phyloP scores from a whole-genome alignment of 805 yeast species.

The Candida succiphila region DNA sequence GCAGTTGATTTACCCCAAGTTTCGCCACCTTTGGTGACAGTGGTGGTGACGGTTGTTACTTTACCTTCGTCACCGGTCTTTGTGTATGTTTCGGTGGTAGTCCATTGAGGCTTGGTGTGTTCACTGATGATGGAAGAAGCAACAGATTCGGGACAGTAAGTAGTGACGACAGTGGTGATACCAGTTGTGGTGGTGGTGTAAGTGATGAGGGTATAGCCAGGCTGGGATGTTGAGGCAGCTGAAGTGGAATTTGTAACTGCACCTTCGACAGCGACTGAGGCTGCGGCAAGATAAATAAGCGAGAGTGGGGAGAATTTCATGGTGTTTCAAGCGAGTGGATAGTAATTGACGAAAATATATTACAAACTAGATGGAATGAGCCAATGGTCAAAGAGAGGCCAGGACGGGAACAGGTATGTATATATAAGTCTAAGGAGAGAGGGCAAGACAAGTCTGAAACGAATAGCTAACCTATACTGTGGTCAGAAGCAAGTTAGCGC shows the following conservation, averaged over 20 bases:
- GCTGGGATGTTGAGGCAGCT: constrained; percentile 5
- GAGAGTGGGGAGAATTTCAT: too few species aligned
- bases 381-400: too few species aligned
- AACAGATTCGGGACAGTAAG: constrained; percentile 2
- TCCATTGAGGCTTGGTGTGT: background rate
- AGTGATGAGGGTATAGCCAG: constrained; percentile 20
- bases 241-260: constrained; percentile 7
- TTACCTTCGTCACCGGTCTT: constrained; percentile 9
- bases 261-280: background rate
- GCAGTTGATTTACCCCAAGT: constrained; percentile 2
- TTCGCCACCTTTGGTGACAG: constrained; percentile 30
- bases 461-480: too few species aligned
- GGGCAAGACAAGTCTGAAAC: too few species aligned
- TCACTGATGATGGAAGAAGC: constrained; percentile 1
- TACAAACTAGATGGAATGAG: too few species aligned
- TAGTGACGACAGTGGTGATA: constrained; percentile 18
- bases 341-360: too few species aligned
- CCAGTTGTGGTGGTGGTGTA: constrained; percentile 15
- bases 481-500: too few species aligned
- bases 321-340: too few species aligned
- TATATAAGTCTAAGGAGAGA: too few species aligned
- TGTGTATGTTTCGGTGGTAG: constrained; percentile 1
- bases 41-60: constrained; percentile 22
- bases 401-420: too few species aligned
- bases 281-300: background rate